Evolutionary conservation across 1,284 basidiomycete species (phyloP).

Genomic region (Marasmius oreades): DNA sequence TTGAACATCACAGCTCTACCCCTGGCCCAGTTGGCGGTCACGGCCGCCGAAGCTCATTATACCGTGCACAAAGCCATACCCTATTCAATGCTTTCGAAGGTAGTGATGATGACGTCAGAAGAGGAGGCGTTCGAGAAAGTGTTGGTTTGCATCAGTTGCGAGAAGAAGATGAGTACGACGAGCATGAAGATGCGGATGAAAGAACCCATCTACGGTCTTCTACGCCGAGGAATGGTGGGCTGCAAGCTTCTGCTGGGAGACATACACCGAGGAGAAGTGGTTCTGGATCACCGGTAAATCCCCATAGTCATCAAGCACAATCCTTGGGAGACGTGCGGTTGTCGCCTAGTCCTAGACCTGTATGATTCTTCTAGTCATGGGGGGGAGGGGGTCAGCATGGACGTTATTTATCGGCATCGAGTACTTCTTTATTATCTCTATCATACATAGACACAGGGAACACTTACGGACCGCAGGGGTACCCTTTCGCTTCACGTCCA

Average conservation of each 20-base stretch:
- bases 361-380: neutral
- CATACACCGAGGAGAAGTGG: constrained; percentile 13
- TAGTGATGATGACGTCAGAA: constrained; percentile 19
- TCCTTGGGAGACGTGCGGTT: constrained; percentile 21
- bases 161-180: constrained; percentile 47
- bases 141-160: constrained; percentile 29
- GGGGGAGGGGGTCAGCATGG: too few species aligned
- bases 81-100: constrained; percentile 65
- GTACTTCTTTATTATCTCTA: too few species aligned
- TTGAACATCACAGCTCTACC: constrained; percentile 28
- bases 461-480: too few species aligned
- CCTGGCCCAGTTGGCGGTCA: constrained; percentile 33
- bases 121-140: constrained; percentile 12
- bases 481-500: too few species aligned
- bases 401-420: too few species aligned
- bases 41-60: constrained; percentile 51
- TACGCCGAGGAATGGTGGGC: neutral
- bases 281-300: constrained; percentile 10
- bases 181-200: constrained; percentile 45
- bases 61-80: constrained; percentile 55
- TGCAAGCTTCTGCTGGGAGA: neutral
- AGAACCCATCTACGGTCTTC: constrained; percentile 40
- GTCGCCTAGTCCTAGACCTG: constrained; percentile 15
- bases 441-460: too few species aligned
- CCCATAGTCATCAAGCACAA: constrained; percentile 6